Conservation (phyloP, 768 basidiomycete species). For the Cystobasidium ongulense region DNA sequence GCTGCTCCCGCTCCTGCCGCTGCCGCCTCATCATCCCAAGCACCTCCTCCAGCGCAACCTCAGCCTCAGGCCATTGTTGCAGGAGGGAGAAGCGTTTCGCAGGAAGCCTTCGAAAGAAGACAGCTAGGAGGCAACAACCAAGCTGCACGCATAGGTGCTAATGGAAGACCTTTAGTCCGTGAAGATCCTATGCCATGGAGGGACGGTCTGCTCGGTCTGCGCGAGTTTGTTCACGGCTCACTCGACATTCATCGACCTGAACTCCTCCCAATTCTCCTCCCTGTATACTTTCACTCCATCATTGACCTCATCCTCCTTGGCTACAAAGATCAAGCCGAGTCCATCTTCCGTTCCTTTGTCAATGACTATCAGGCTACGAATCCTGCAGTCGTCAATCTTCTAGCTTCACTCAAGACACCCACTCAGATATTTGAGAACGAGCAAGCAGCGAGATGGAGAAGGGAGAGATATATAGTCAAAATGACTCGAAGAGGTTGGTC, state of each 20-base stretch:
- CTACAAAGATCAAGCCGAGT: conserved; percentile 17
- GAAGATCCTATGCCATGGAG: conserved; percentile 26
- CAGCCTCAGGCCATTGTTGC: neutral
- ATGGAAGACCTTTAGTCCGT: neutral
- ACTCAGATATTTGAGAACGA: conserved; percentile 76
- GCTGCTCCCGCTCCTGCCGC: neutral
- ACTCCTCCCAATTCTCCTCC: conserved; percentile 83
- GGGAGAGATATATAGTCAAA: conserved; percentile 79
- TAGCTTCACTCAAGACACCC: conserved; percentile 45
- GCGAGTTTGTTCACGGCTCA: conserved; percentile 32
- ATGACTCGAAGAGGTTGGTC: conserved; percentile 88
- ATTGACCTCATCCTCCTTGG: conserved; percentile 85
- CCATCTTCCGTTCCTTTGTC: conserved; percentile 6
- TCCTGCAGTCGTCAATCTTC: neutral
- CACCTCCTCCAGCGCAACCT: neutral
- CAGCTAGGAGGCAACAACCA: neutral
- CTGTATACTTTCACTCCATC: conserved; percentile 95
- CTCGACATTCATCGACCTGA: conserved; percentile 61
- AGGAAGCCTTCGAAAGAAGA: conserved; percentile 14
- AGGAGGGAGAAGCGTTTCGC: neutral
- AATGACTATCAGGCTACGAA: conserved; percentile 7
- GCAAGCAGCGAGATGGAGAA: conserved; percentile 70
- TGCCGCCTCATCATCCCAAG: neutral
- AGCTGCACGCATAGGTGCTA: neutral
- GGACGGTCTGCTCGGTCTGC: conserved; percentile 18